Evolutionary conservation across 352 stramenopile species (phyloP), one percentile per base, ranked within the genome.

Genomic region (Peronospora destructor): DNA sequence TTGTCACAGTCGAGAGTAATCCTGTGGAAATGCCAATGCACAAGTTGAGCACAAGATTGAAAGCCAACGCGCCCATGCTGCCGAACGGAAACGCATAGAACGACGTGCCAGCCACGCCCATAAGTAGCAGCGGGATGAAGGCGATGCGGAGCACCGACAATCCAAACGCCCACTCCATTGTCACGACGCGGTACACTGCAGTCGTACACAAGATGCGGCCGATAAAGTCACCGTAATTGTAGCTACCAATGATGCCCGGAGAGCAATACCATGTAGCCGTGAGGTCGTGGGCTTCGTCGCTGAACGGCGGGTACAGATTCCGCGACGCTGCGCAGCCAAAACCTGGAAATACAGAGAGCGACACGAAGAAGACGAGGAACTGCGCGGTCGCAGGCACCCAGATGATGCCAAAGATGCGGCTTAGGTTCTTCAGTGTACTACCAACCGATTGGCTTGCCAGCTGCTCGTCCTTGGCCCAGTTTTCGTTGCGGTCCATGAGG

Each of bases 151-250:
- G 3, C 9, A 84, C 9, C 9, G 66, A 72, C 7, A 79, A 38
- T 4, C 56, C 21, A 2, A 84, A 60, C 10, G 59, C 71, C 17
- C 64, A 64, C 25, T 64, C 64, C 57, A 76, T 76, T 0, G 56
- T 79, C 34, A 84, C 70, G 32, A 77, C 41, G 23, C 71, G 72
- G 53, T 78, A 84, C 19, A 75, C 65, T 10, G 61, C 53, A 13
- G 61, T 65, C 4, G 57, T 70, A 32, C 47, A 79, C 36, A 84
- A 29, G 38, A 85, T 49, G 9, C 74, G 68, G 16, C 70, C 76
- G 38, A 84, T 53, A 43, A 79, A 80, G 40, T 85, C 72, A 12
- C 74, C 74, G 60, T 75, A 82, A 63, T 81, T 83, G 69, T 76
- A 85, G 43, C 49, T 65, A 16, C 58, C 73, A 29, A 85, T 70